Evolutionary conservation across 768 basidiomycete genomes (phyloP).

Genomic region (Rhodotorula paludigena): DNA sequence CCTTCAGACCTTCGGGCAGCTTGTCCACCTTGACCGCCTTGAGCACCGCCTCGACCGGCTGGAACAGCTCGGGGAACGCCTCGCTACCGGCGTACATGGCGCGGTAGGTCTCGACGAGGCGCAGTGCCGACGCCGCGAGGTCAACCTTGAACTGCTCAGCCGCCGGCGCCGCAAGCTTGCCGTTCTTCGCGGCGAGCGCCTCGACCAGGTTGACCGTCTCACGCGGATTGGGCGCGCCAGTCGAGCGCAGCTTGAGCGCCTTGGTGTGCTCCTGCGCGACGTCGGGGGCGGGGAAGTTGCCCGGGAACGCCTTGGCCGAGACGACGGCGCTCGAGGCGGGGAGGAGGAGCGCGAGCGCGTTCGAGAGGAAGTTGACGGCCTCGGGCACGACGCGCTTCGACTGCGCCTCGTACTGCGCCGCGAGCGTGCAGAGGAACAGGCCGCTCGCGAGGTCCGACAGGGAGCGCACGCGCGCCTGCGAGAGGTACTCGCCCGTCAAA

Average conservation of each 20-base stretch:
- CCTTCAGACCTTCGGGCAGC: slow-evolving; percentile 58
- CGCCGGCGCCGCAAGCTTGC: slow-evolving; percentile 46
- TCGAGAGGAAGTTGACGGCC: slow-evolving; percentile 72
- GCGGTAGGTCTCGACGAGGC: slow-evolving; percentile 60
- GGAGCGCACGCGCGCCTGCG: slow-evolving; percentile 71
- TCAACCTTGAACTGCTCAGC: slow-evolving; percentile 63
- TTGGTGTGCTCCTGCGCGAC: slow-evolving; percentile 48
- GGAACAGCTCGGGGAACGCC: slow-evolving; percentile 74
- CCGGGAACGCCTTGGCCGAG: slow-evolving; percentile 57
- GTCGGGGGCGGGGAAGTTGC: slow-evolving; percentile 67
- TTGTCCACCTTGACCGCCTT: slow-evolving; percentile 52
- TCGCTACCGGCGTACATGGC: slow-evolving; percentile 45
- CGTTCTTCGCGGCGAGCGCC: slow-evolving; percentile 49
- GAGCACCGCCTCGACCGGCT: slow-evolving; percentile 62
- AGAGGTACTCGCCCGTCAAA: slow-evolving; percentile 86
- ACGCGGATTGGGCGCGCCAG: slow-evolving; percentile 46
- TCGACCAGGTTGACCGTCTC: slow-evolving; percentile 53
- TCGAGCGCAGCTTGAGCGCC: slow-evolving; percentile 14
- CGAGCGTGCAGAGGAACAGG: slow-evolving; percentile 76
- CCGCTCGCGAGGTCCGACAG: slow-evolving; percentile 74
- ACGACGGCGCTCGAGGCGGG: slow-evolving; percentile 51
- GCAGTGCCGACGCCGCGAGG: slow-evolving; percentile 60
- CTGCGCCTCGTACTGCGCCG: slow-evolving; percentile 67
- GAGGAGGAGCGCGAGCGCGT: slow-evolving; percentile 65
- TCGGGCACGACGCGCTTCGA: slow-evolving; percentile 88